Conservation (phyloP, 352 stramenopile genomes). For the Globisporangium acanthophoron region DNA sequence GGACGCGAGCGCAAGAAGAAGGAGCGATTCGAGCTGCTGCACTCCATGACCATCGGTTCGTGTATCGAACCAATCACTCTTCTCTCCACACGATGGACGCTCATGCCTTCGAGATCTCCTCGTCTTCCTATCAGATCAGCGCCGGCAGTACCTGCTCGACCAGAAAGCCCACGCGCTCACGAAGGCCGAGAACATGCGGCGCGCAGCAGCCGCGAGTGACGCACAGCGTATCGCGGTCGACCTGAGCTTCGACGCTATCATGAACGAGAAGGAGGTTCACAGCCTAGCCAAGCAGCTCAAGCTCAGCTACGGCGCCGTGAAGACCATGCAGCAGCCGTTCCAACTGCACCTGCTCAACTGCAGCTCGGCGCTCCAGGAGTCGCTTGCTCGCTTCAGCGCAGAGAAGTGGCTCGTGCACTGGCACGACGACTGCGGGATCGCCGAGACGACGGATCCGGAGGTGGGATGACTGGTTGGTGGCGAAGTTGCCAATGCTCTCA, state of each 20-base stretch:
- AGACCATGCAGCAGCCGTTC: constrained; percentile 62
- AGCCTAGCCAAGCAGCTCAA: constrained; percentile 77
- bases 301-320: constrained; percentile 60
- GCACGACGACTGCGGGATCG: constrained; percentile 28
- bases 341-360: constrained; percentile 58
- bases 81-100: neutral
- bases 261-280: constrained; percentile 78
- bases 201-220: constrained; percentile 14
- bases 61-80: neutral
- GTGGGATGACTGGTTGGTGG: constrained; percentile 8
- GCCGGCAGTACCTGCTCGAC: constrained; percentile 34
- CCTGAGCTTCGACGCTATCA: constrained; percentile 70
- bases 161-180: constrained; percentile 32
- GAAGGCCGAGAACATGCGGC: constrained; percentile 24
- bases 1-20: constrained; percentile 44
- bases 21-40: constrained; percentile 45
- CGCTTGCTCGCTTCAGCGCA: constrained; percentile 57
- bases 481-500: neutral
- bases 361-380: constrained; percentile 35
- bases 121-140: constrained; percentile 29
- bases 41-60: constrained; percentile 54
- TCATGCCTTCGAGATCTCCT: too few species aligned
- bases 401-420: constrained; percentile 59
- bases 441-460: constrained; percentile 24
- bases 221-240: constrained; percentile 57